Evolutionary conservation across 257 asterid genomes (phyloP).

Genomic region (Solanum lycopersicoides): DNA sequence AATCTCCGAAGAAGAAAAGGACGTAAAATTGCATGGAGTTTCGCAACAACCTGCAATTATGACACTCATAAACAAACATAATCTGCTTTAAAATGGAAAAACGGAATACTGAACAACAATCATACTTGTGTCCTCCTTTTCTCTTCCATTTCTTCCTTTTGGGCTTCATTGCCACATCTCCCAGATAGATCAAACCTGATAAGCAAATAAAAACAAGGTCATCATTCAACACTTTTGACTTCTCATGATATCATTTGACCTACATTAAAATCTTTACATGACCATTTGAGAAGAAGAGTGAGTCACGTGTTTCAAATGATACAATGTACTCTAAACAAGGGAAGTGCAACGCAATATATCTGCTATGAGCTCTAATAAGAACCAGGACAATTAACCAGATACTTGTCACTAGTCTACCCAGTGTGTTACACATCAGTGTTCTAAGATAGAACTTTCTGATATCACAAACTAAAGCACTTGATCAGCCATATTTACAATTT

Average conservation of each 20-base stretch:
- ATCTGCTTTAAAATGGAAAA: neutral
- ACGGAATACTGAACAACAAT: neutral
- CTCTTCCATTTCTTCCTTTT: conserved; percentile 75
- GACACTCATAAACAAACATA: neutral
- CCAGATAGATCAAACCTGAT: conserved; percentile 87
- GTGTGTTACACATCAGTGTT: neutral
- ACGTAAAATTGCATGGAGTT: conserved; percentile 87
- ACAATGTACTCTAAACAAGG: neutral
- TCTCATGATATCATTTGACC: neutral
- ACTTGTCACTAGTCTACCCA: neutral
- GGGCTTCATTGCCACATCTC: conserved; percentile 54
- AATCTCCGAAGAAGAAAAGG: conserved; percentile 94
- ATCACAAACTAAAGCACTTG: neutral
- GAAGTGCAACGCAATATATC: neutral
- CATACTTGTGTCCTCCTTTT: conserved; percentile 68
- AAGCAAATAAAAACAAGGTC: neutral
- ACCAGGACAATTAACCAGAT: neutral
- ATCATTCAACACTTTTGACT: neutral
- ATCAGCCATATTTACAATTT: neutral
- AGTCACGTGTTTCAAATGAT: neutral
- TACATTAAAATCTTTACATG: neutral
- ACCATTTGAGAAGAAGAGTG: neutral
- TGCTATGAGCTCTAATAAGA: neutral
- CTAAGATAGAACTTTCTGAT: neutral
- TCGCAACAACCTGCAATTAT: conserved; percentile 70